phyloP scores from a whole-genome alignment of 129 eudicot genomes.

The Helianthus annuus region HanXRQr2.0-SUNRISE NC_035448.2:53535077-53535576 shows the following conservation, averaged over 20 bases:
- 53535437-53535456: constrained; percentile 18
- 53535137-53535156: neutral
- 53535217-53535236: constrained; percentile 32
- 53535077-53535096: neutral
- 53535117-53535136: neutral
- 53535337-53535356: constrained; percentile 31
- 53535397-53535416: constrained; percentile 28
- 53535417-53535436: constrained; percentile 12
- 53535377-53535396: constrained; percentile 29
- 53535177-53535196: neutral
- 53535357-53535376: constrained; percentile 21
- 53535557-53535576: constrained; percentile 2
- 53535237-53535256: constrained; percentile 39
- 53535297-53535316: neutral
- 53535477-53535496: constrained; percentile 38
- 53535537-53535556: constrained; percentile 21
- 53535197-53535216: neutral
- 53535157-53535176: neutral
- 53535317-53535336: constrained; percentile 19
- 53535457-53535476: constrained; percentile 8
- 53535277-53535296: constrained; percentile 18
- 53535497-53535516: constrained; percentile 30
- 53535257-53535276: constrained; percentile 18
- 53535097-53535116: neutral
- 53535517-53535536: neutral